A percentile compares a stretch with the other conserved stretches of the same genome.
phyloP scores from a whole-genome alignment of 192 early-diverging fungal species.

The Coemansia sp. region DNA sequence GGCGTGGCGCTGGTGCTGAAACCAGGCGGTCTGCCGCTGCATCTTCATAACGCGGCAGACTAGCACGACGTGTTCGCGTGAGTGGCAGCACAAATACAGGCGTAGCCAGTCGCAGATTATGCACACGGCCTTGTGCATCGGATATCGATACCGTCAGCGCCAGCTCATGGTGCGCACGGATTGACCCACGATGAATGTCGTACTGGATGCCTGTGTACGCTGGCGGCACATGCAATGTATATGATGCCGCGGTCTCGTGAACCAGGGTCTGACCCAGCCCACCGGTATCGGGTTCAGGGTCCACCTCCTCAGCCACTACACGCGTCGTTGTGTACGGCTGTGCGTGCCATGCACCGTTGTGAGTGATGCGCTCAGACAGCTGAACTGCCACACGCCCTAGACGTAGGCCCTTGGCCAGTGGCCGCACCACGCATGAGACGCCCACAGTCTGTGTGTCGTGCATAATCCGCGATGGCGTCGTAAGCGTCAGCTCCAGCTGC shows the following conservation, averaged over 20 bases:
- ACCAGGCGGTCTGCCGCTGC: constrained; percentile 38
- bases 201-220: constrained; percentile 41
- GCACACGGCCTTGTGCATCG: constrained; percentile 38
- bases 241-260: constrained; percentile 37
- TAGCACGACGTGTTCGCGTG: not conserved
- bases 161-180: constrained; percentile 42
- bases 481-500: constrained; percentile 38
- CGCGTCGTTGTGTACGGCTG: constrained; percentile 9
- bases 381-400: constrained; percentile 41
- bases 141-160: constrained; percentile 25
- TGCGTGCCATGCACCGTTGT: constrained; percentile 20
- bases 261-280: constrained; percentile 34
- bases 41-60: constrained; percentile 45
- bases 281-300: constrained; percentile 1
- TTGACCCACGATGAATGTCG: constrained; percentile 33
- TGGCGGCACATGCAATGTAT: constrained; percentile 16
- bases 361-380: constrained; percentile 29
- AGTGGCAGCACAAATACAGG: constrained; percentile 34
- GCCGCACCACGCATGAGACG: constrained; percentile 32
- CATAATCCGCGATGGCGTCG: constrained; percentile 30
- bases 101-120: constrained; percentile 41
- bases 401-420: constrained; percentile 43
- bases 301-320: not conserved
- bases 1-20: constrained; percentile 20
- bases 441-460: constrained; percentile 24